Base-by-base conservation (phyloP, 129 eudicot genomes). In the Erigeron canadensis region DNA sequence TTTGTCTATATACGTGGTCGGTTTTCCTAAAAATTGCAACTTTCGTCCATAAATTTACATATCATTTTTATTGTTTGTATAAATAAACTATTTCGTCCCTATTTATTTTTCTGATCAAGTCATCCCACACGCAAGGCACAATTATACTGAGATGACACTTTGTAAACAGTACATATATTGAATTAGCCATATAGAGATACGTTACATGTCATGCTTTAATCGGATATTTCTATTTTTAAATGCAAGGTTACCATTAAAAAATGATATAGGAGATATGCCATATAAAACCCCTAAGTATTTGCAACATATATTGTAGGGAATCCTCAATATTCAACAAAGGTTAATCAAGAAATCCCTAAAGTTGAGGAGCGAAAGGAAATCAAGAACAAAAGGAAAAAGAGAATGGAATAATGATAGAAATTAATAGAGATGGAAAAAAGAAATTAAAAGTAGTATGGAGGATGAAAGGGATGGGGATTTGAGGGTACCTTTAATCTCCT, bases 391-490 rank as follows among this genome's bases (percentile, higher is more conserved):
- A 63, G n/a, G 7, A 8, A 21, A 42, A 55, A 53, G 2, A 43
- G 61, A 54, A 71, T 78, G 67, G 50, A 63, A 63, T 71, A 42
- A 78, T 70, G 72, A 79, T 34, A 83, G 44, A 68, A 50, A 17
- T 21, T 17, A 54, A 67, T 18, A 58, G 57, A 41, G 40, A 75
- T 73, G 74, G 70, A 60, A 66, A 74, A 72, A 77, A 53, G 34
- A 46, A 69, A 55, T 74, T 73, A 62, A 47, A 64, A 43, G 21
- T 57, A 43, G 21, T 57, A 89, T 86, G 96, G 91, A 84, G 85
- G 92, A 77, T 64, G 81, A 39, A 68, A 86, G 86, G 86, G 83
- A 82, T 75, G 81, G 88, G 59, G 96, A 89, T 80, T 37, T 84
- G 17, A 75, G 96, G 82, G 89, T 89, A 50, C 92, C 96, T 62